A percentile compares a stretch with the other conserved stretches of the same genome.
Evolutionary conservation across 2,329 filamentous ascomycete genomes (phyloP).

Genomic region (Trichoderma lentiforme): DNA sequence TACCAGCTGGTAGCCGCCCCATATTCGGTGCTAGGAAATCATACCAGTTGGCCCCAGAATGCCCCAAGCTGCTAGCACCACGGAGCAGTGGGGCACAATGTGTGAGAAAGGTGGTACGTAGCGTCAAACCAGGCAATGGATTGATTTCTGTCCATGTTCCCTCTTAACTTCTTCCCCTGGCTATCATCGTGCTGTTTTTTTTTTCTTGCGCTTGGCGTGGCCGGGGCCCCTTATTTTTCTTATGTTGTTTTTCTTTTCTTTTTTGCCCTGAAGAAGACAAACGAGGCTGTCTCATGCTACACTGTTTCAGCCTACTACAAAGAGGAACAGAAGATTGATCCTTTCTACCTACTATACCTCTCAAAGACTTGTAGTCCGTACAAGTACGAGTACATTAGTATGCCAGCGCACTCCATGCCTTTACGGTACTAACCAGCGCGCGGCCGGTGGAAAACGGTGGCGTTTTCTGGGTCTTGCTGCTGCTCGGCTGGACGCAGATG

Average conservation of each 20-base stretch:
- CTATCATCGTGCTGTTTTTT: not conserved
- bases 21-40: not conserved
- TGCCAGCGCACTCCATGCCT: not conserved
- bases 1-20: not conserved
- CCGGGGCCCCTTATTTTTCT: not conserved
- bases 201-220: not conserved
- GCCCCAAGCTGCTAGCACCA: slow-evolving; percentile 7
- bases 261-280: not conserved
- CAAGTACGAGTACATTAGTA: not conserved
- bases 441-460: not conserved
- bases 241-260: not conserved
- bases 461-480: not conserved
- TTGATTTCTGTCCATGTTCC: not conserved
- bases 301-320: not conserved
- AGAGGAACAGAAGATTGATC: not conserved
- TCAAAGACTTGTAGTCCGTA: not conserved
- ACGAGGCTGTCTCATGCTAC: not conserved
- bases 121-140: not conserved
- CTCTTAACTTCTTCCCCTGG: not conserved
- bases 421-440: not conserved
- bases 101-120: not conserved
- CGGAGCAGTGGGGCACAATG: not conserved
- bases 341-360: not conserved
- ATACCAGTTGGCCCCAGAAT: slow-evolving; percentile 2
- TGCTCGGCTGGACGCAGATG: slow-evolving; percentile 1